Base-by-base conservation (phyloP, 345 rosid species). In the Salix udensis region DNA sequence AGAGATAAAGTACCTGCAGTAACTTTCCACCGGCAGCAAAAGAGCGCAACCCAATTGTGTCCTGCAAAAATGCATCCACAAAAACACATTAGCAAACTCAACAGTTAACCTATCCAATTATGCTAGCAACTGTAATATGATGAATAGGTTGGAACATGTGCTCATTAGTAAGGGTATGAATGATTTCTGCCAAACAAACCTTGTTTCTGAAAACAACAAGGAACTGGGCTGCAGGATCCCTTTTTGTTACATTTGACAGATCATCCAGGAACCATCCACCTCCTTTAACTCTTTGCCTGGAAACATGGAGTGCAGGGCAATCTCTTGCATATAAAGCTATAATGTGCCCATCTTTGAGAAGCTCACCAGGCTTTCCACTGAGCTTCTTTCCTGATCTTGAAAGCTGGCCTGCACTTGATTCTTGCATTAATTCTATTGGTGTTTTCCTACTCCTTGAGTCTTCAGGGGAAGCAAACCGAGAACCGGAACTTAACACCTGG, bases 11-110 rank as follows among this genome's bases (percentile, higher is more conserved):
- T 89, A 92, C 99, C 98, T 96, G 99, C 88, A 96, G 77, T 81
- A 96, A 87, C 88, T 94, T 96, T 69, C 99, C 99, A 74, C 99
- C 99, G 34, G 99, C 96, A 88, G 98, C 94, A 88, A 96, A 94
- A 73, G 99, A 96, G 18, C 99, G 92, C 87, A 96, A 73, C 67
- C 98, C 99, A 83, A 96, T 88, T n/a, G 92, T 90, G 67, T 94
- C 98, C 99, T 96, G 89, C 44, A 53, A 55, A 67, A 34, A 67
- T 55, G 53, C 23, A 30, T 68, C 55, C 74, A 78, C 24, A 68
- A 4, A 30, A 72, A 69, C 44, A 62, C n/a, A 73, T 81, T 64
- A 83, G 61, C 34, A 60, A 39, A 55, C 50, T 18, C 39, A 13
- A 65, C 7, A 72, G 40, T 48, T 48, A 67, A 50, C 42, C 9